These are phyloP conservation scores for Pseudogymnoascus sp. DNA, from an alignment of 2,329 filamentous ascomycete species.

Conservation along the genomic window DNA sequence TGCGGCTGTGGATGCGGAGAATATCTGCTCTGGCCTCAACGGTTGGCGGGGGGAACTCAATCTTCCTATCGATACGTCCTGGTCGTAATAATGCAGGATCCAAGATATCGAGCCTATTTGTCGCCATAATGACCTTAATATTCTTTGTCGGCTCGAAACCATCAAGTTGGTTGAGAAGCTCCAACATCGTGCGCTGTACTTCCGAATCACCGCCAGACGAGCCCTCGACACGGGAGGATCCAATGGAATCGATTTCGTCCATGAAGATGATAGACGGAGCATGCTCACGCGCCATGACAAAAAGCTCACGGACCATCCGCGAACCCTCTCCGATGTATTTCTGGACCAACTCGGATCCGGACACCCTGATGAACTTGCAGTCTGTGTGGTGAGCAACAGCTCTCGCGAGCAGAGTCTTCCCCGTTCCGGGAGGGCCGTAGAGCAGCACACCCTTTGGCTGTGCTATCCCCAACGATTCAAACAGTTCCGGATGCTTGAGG, in stretches of 20 bases:
- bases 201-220: conserved; percentile 94
- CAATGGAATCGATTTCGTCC: conserved; percentile 99
- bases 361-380: conserved; percentile 98
- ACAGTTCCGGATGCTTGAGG: conserved; percentile 95
- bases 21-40: conserved; percentile 97
- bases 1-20: conserved; percentile 91
- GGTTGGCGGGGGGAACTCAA: conserved; percentile 95
- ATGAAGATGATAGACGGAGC: conserved; percentile 99
- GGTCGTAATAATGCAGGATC: conserved; percentile 91
- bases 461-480: conserved; percentile 97
- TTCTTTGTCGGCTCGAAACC: conserved; percentile 99
- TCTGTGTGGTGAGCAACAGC: conserved; percentile 97
- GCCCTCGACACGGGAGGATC: conserved; percentile 91
- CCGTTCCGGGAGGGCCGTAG: conserved; percentile 93
- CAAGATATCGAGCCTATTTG: conserved; percentile 93
- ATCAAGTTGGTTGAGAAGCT: conserved; percentile 95
- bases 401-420: conserved; percentile 90
- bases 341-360: conserved; percentile 91
- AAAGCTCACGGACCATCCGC: conserved; percentile 96
- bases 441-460: conserved; percentile 96
- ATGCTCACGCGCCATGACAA: conserved; percentile 98
- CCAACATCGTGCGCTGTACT: conserved; percentile 97
- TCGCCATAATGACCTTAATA: conserved; percentile 99
- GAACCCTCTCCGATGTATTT: conserved; percentile 99
- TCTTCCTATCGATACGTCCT: conserved; percentile 97